A percentile compares a stretch with the other conserved stretches of the same genome.
Evolutionary conservation across 202 grass and related monocot species (phyloP).

Genomic region (Bolboschoenoplectus hybrid): DNA sequence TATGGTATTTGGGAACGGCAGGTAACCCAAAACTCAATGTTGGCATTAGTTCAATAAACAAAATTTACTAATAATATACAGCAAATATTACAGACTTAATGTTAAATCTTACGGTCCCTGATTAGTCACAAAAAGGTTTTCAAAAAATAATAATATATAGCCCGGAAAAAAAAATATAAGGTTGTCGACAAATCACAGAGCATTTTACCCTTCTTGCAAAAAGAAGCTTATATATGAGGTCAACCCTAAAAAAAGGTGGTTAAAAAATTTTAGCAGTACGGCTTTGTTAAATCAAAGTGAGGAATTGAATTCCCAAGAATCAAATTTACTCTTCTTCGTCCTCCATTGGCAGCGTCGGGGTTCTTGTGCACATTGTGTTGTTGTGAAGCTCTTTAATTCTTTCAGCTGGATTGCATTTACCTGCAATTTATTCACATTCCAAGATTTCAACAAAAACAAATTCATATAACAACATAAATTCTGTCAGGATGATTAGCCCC

Average conservation of each 20-base stretch:
- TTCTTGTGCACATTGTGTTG: constrained; percentile 72
- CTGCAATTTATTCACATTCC: constrained; percentile 50
- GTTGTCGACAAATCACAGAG: neutral
- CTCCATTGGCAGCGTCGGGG: constrained; percentile 71
- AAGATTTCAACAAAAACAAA: constrained; percentile 11
- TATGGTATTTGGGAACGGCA: neutral
- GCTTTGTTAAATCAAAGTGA: constrained; percentile 18
- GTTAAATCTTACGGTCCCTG: neutral
- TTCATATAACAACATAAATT: constrained; percentile 1
- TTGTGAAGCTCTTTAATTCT: constrained; percentile 83
- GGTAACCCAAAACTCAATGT: neutral
- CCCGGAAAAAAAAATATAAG: constrained; percentile 16
- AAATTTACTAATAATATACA: constrained; percentile 34
- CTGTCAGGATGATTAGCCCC: neutral
- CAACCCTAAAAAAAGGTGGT: neutral
- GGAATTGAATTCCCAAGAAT: constrained; percentile 12
- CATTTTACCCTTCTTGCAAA: neutral
- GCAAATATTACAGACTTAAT: constrained; percentile 4
- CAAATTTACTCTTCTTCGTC: constrained; percentile 68
- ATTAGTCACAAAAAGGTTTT: neutral
- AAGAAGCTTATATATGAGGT: neutral
- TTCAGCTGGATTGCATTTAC: constrained; percentile 61
- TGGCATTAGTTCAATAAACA: neutral
- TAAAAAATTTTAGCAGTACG: neutral
- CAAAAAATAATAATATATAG: constrained; percentile 4